Conservation (phyloP, 345 rosid genomes). For the Dipteronia sinensis region DNA sequence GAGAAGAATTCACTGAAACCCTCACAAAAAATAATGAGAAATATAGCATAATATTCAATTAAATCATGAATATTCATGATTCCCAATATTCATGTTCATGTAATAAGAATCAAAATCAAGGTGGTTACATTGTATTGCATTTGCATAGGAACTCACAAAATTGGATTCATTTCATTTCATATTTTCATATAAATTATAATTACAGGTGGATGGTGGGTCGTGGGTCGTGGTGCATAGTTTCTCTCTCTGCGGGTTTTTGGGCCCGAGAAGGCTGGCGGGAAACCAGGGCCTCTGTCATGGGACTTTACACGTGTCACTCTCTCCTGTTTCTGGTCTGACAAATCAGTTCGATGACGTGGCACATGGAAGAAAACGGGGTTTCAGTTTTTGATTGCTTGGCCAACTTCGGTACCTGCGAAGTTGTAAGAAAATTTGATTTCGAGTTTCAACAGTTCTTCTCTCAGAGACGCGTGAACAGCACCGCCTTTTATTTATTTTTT, state of each 20-base stretch:
- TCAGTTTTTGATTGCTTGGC: not conserved
- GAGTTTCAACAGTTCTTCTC: not conserved
- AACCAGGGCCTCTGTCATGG: constrained; percentile 27
- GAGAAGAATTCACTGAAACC: no score
- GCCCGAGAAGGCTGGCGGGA: constrained; percentile 41
- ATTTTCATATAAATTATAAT: no score
- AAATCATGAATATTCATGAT: no score
- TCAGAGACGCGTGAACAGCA: rapidly evolving
- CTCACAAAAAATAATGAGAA: no score
- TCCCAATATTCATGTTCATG: no score
- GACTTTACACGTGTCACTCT: constrained; percentile 27
- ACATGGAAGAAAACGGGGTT: constrained; percentile 25
- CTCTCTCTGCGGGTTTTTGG: not conserved
- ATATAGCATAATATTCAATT: no score
- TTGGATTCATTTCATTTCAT: no score
- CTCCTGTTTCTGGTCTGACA: constrained; percentile 13
- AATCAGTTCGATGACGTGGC: constrained; percentile 24
- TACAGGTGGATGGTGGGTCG: no score
- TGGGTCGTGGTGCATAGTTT: no score
- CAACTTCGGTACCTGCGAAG: constrained; percentile 19
- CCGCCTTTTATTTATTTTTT: not conserved
- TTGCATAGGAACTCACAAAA: no score
- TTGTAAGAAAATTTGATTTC: constrained; percentile 13
- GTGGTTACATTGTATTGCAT: no score
- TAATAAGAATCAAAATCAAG: no score